These are phyloP conservation scores for Themeda triandra DNA, from an alignment of 176 grass and related monocot genomes.

Conservation along the genomic window DNA sequence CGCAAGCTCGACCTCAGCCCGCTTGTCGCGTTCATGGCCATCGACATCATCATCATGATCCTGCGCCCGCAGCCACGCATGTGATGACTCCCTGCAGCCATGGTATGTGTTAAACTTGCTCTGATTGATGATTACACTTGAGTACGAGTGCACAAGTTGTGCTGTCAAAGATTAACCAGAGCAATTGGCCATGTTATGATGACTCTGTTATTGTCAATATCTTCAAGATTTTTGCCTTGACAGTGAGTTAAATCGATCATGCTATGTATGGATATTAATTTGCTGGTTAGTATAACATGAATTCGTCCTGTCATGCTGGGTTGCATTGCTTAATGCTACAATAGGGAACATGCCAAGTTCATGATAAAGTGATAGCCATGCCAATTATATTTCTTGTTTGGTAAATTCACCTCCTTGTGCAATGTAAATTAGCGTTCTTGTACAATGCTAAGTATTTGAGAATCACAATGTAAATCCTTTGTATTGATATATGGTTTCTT, in stretches of 20 bases:
- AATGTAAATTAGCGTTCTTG: not conserved
- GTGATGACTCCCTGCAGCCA: constrained; percentile 25
- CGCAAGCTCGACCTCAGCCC: constrained; percentile 91
- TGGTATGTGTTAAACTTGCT: constrained; percentile 11
- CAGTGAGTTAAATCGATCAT: not conserved
- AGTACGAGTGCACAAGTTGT: not conserved
- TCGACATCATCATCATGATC: constrained; percentile 83
- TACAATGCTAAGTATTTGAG: not conserved
- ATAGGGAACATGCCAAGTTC: not conserved
- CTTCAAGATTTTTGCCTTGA: not conserved
- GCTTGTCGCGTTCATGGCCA: constrained; percentile 80
- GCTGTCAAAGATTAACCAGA: not conserved
- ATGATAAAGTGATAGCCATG: not conserved
- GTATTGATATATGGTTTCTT: not conserved
- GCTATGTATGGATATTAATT: not conserved
- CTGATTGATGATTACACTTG: not conserved
- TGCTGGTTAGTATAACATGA: not conserved
- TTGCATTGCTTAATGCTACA: not conserved
- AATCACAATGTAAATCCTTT: not conserved
- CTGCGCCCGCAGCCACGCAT: constrained; percentile 76
- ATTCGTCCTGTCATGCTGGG: not conserved
- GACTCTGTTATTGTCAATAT: not conserved
- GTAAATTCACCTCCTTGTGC: not conserved
- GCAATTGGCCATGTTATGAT: not conserved
- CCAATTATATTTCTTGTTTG: not conserved